Evolutionary conservation across 2,329 filamentous ascomycete genomes (phyloP), one percentile per base, ranked within the genome.

Genomic region (Thelonectria rubi): DNA sequence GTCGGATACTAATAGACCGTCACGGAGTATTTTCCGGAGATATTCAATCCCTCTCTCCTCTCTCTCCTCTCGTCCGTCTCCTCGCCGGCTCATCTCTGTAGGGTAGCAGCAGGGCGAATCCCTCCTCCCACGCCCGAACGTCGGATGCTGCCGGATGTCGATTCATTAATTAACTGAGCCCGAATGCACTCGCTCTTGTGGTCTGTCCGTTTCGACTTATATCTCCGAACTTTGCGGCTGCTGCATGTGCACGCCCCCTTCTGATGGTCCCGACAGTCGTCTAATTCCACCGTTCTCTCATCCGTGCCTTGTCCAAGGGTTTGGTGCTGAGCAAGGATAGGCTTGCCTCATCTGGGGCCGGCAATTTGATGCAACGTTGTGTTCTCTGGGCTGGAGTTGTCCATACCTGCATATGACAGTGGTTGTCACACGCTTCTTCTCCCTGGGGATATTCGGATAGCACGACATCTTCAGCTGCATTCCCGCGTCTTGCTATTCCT

Each of bases 21-120:
- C 58, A 65, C 69, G 69, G 69, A 71, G 69, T 71, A 71, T 70
- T 71, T 71, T 62, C 69, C 69, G 69, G 69, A 65, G 69, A 71
- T 66, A 68, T 61, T 24, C 65, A 51, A 53, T 60, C 58, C 10
- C 58, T 65, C 58, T 26, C 63, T 66, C 58, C 42, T 60, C 49
- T 9, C 26, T 30, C 26, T 8, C 8, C 26, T 30, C 4, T 30
- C 26, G 26, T 9, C n/a, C 26, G 26, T 30, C 26, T 30, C 26
- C 26, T 30, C 26, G 26, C 26, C 26, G 26, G 26, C 26, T n/a
- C n/a, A 8, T 30, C 26, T 9, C 26, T 30, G 5, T 30, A 30
- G 26, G 26, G 26, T 30, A 30, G 26, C 26, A 30, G 10, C 24
- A 24, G 24, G 24, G 26, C 26, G 4, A 9, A 9, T 32, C 43